Evolutionary conservation across 140 eudicot species (phyloP).

Genomic region (Erigeron philadelphicus): DNA sequence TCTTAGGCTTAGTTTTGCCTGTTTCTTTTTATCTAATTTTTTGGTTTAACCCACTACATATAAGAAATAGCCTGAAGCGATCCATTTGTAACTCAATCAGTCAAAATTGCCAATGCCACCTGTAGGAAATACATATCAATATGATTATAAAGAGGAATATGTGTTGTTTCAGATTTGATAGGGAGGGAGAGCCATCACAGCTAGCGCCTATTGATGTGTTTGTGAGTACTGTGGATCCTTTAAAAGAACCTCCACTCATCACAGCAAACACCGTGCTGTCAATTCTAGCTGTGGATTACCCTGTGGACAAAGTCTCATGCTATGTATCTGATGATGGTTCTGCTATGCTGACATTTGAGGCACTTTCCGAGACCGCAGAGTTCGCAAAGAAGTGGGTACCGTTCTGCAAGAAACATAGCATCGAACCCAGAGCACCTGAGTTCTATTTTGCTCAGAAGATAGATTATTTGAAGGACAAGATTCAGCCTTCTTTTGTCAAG

Average conservation of each 20-base stretch:
- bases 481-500: conserved; percentile 92
- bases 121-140: neutral
- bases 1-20: too few species aligned
- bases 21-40: too few species aligned
- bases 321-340: conserved; percentile 97
- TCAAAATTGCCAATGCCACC: neutral
- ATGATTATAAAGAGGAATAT: neutral
- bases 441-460: conserved; percentile 91
- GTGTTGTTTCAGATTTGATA: conserved; percentile 56
- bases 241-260: conserved; percentile 78
- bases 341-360: conserved; percentile 82
- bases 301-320: conserved; percentile 88
- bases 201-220: conserved; percentile 86
- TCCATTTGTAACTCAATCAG: neutral
- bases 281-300: conserved; percentile 88
- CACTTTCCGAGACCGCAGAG: conserved; percentile 91
- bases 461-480: conserved; percentile 86
- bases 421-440: conserved; percentile 98
- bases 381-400: conserved; percentile 99
- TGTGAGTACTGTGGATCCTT: conserved; percentile 97
- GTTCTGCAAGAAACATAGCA: conserved; percentile 80
- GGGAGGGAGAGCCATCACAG: conserved; percentile 97
- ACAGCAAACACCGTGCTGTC: conserved; percentile 95
- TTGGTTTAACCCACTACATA: too few species aligned
- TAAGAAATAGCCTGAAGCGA: too few species aligned